These are phyloP conservation scores for Metarhizium brunneum DNA, from an alignment of 2,329 filamentous ascomycete species.

Conservation along the genomic window DNA sequence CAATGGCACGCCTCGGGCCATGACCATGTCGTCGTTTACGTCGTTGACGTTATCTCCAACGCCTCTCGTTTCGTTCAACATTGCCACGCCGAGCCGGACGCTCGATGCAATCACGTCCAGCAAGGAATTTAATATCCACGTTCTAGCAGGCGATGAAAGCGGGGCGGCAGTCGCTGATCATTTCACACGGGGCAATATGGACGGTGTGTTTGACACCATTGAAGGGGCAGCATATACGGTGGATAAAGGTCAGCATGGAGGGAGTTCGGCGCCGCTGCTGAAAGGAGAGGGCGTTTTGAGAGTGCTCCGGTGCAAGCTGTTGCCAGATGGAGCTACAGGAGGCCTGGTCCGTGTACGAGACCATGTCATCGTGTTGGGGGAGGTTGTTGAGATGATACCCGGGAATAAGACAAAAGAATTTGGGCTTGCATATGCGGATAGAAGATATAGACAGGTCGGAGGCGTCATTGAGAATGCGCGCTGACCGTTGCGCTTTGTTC, in stretches of 20 bases:
- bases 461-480: conserved; percentile 17
- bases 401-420: conserved; percentile 25
- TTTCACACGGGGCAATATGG: conserved; percentile 40
- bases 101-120: conserved; percentile 38
- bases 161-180: conserved; percentile 43
- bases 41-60: conserved; percentile 42
- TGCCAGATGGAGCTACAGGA: conserved; percentile 26
- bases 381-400: conserved; percentile 36
- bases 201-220: conserved; percentile 24
- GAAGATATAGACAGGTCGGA: conserved; percentile 36
- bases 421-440: conserved; percentile 40
- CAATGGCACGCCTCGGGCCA: conserved; percentile 30
- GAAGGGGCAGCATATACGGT: conserved; percentile 1
- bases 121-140: conserved; percentile 43
- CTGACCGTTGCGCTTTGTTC: neutral
- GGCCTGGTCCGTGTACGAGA: conserved; percentile 40
- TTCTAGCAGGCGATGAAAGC: conserved; percentile 36
- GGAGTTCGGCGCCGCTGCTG: conserved; percentile 30
- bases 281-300: conserved; percentile 43
- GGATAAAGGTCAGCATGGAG: conserved; percentile 18
- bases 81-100: conserved; percentile 46
- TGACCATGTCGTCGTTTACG: conserved; percentile 53
- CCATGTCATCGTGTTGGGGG: conserved; percentile 42
- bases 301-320: conserved; percentile 33
- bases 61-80: conserved; percentile 48